A percentile compares a stretch with the other conserved stretches of the same genome.
phyloP scores from a whole-genome alignment of 352 stramenopile genomes.

The Sclerospora graminicola region DNA sequence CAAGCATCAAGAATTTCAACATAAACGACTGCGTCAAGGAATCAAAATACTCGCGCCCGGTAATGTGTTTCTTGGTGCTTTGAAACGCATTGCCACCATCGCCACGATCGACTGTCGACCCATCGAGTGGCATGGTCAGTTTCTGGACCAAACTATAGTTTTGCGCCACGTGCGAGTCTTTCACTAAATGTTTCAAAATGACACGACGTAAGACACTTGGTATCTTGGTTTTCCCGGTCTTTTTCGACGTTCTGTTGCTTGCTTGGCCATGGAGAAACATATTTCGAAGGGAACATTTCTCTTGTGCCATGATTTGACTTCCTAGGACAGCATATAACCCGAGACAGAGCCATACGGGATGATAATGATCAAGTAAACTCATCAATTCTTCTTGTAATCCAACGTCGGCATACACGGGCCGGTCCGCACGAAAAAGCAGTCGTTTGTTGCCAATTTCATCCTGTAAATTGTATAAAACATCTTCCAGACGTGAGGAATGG shows the following conservation, averaged over 20 bases:
- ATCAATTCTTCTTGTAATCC: constrained; percentile 82
- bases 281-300: constrained; percentile 42
- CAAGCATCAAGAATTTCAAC: constrained; percentile 87
- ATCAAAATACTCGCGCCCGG: constrained; percentile 68
- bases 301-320: constrained; percentile 35
- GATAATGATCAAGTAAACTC: constrained; percentile 84
- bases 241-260: not conserved
- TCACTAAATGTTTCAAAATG: constrained; percentile 54
- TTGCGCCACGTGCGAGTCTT: constrained; percentile 44
- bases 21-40: constrained; percentile 84
- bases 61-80: constrained; percentile 62
- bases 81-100: constrained; percentile 34
- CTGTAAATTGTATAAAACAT: constrained; percentile 51
- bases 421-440: constrained; percentile 78
- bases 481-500: constrained; percentile 34
- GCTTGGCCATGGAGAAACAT: constrained; percentile 31
- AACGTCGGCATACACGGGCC: constrained; percentile 86
- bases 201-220: constrained; percentile 43
- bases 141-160: constrained; percentile 65
- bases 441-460: constrained; percentile 62
- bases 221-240: constrained; percentile 27
- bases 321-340: constrained; percentile 84
- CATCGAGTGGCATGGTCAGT: constrained; percentile 54
- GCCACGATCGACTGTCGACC: constrained; percentile 25
- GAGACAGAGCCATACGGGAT: constrained; percentile 86